phyloP scores from a whole-genome alignment of 2,329 filamentous ascomycete genomes.

The Sphaerulina musiva region DNA sequence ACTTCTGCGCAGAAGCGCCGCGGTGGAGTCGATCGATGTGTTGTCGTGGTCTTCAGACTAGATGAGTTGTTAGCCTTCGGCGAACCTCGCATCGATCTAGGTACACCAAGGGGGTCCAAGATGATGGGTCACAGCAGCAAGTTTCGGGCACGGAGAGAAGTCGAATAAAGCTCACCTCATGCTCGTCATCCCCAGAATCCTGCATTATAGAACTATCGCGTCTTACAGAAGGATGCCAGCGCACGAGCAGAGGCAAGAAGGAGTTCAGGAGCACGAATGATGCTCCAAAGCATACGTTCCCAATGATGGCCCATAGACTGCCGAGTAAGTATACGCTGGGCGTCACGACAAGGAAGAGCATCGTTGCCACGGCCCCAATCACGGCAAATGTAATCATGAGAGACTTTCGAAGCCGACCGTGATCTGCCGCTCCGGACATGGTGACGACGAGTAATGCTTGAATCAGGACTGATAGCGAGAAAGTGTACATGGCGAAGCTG shows the following conservation, averaged over 20 bases:
- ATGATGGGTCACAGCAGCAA: neutral
- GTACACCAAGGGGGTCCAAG: neutral
- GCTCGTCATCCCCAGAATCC: constrained; percentile 3
- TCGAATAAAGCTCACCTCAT: constrained; percentile 15
- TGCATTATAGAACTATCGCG: neutral
- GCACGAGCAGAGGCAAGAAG: constrained; percentile 83
- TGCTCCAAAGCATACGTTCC: constrained; percentile 89
- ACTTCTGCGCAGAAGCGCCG: constrained; percentile 14
- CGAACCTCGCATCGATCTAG: neutral
- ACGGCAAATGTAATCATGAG: constrained; percentile 81
- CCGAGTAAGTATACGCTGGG: constrained; percentile 73
- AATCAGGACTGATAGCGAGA: constrained; percentile 81
- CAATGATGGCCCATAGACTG: constrained; percentile 75
- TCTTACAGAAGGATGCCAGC: constrained; percentile 55
- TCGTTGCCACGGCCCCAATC: constrained; percentile 72
- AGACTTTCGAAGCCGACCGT: constrained; percentile 80
- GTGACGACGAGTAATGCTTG: constrained; percentile 90
- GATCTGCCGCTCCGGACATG: constrained; percentile 92
- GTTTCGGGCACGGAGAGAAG: neutral
- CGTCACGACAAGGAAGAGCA: constrained; percentile 76
- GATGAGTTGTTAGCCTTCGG: neutral
- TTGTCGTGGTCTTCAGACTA: constrained; percentile 10
- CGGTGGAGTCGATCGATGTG: constrained; percentile 10
- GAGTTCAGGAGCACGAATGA: constrained; percentile 95
- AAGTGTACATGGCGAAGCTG: constrained; percentile 97